Conservation (phyloP, 2,329 filamentous ascomycete genomes). For the Fusarium coicis region DNA sequence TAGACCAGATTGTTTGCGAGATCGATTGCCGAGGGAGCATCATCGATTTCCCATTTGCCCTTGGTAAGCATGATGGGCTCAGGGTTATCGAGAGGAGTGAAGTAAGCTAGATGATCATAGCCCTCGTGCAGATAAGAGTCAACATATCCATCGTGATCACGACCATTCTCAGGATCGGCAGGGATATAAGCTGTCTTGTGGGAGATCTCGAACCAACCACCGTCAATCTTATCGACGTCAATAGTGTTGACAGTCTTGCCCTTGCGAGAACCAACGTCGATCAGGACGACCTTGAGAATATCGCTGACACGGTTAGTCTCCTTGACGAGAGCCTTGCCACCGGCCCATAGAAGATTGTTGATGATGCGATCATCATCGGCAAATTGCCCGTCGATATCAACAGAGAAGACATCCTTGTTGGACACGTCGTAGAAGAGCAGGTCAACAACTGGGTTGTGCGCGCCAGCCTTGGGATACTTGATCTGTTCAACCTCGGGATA, state of each 20-base stretch:
- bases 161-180: conserved; percentile 79
- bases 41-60: conserved; percentile 91
- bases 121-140: conserved; percentile 89
- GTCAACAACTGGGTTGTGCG: conserved; percentile 90
- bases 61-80: conserved; percentile 88
- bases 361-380: conserved; percentile 85
- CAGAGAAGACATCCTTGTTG: conserved; percentile 80
- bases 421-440: conserved; percentile 88
- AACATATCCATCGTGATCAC: conserved; percentile 88
- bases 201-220: conserved; percentile 96
- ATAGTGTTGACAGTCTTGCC: conserved; percentile 83
- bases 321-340: conserved; percentile 84
- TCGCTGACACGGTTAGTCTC: conserved; percentile 96
- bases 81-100: conserved; percentile 84
- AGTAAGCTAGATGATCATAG: conserved; percentile 93
- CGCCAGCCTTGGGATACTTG: conserved; percentile 97
- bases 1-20: conserved; percentile 89
- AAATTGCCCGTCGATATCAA: conserved; percentile 82
- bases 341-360: conserved; percentile 92
- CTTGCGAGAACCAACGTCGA: conserved; percentile 78
- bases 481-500: conserved; percentile 93
- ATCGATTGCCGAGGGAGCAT: conserved; percentile 86
- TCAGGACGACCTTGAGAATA: conserved; percentile 84
- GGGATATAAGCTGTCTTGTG: conserved; percentile 88
- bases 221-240: conserved; percentile 86